These are phyloP conservation scores for Strobilomyces confusus DNA, from an alignment of 768 basidiomycete species.

Conservation along the genomic window DNA sequence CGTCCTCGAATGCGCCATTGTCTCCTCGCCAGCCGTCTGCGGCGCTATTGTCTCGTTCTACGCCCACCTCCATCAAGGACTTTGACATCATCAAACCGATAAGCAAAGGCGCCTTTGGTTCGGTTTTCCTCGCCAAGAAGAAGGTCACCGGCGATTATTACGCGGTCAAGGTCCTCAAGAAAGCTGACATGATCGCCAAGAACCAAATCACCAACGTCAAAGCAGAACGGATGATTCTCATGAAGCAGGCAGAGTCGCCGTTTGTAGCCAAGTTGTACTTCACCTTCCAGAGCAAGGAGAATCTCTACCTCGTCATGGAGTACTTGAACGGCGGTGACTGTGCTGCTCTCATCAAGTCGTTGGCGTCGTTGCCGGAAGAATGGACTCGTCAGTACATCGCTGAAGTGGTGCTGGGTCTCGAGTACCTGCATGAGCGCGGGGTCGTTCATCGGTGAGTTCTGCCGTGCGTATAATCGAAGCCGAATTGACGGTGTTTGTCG, in stretches of 20 bases:
- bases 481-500: conserved; percentile 3
- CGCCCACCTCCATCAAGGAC: conserved; percentile 93
- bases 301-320: conserved; percentile 98
- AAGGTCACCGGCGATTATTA: conserved; percentile 97
- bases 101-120: conserved; percentile 97
- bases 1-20: conserved; percentile 50
- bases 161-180: conserved; percentile 99
- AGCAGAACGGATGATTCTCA: conserved; percentile 98
- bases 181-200: conserved; percentile 99
- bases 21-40: conserved; percentile 85
- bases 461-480: neutral
- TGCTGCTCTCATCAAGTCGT: conserved; percentile 91
- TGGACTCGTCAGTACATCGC: conserved; percentile 97
- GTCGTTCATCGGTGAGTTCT: conserved; percentile 88
- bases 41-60: conserved; percentile 72
- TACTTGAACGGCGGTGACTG: conserved; percentile 98
- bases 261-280: conserved; percentile 98
- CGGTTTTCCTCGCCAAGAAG: conserved; percentile 98
- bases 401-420: conserved; percentile 90
- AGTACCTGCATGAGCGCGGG: conserved; percentile 93
- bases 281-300: conserved; percentile 99
- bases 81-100: conserved; percentile 99
- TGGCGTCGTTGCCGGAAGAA: conserved; percentile 92
- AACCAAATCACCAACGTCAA: conserved; percentile 99
- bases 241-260: conserved; percentile 98